These are phyloP conservation scores for Myrmaecium sp. DNA, from an alignment of 2,329 filamentous ascomycete species.

Conservation along the genomic window DNA sequence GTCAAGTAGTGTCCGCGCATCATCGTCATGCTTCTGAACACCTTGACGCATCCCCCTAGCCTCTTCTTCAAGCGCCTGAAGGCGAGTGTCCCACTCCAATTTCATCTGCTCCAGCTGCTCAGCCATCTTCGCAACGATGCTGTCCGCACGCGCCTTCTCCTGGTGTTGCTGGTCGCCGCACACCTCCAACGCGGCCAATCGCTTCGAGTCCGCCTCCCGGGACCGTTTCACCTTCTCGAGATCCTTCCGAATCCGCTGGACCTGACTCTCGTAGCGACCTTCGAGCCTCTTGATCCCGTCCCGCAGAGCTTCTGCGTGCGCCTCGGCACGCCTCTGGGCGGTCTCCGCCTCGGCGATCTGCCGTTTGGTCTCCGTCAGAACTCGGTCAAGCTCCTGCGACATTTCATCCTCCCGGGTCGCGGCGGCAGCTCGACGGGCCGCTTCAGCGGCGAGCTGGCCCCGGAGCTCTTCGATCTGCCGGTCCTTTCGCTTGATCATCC, in stretches of 20 bases:
- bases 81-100: constrained; percentile 41
- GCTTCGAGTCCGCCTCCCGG: constrained; percentile 15
- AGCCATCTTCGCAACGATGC: constrained; percentile 45
- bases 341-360: constrained; percentile 43
- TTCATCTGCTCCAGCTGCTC: constrained; percentile 49
- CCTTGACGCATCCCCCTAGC: constrained; percentile 38
- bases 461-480: constrained; percentile 56
- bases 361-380: constrained; percentile 39
- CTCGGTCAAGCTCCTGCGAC: constrained; percentile 47
- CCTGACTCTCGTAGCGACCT: constrained; percentile 22
- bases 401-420: constrained; percentile 42
- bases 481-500: constrained; percentile 54
- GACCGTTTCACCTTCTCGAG: constrained; percentile 15
- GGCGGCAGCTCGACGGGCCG: constrained; percentile 42
- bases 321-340: constrained; percentile 34
- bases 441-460: constrained; percentile 45
- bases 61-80: constrained; percentile 41
- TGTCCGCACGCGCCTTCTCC: constrained; percentile 43
- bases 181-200: constrained; percentile 39
- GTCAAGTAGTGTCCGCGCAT: constrained; percentile 42
- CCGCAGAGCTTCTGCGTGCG: constrained; percentile 49
- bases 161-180: constrained; percentile 57
- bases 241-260: constrained; percentile 37
- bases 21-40: constrained; percentile 39
- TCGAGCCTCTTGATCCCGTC: constrained; percentile 55